Conservation (phyloP, 495 filamentous ascomycete species). For the Aspergillus egyptiacus region DNA sequence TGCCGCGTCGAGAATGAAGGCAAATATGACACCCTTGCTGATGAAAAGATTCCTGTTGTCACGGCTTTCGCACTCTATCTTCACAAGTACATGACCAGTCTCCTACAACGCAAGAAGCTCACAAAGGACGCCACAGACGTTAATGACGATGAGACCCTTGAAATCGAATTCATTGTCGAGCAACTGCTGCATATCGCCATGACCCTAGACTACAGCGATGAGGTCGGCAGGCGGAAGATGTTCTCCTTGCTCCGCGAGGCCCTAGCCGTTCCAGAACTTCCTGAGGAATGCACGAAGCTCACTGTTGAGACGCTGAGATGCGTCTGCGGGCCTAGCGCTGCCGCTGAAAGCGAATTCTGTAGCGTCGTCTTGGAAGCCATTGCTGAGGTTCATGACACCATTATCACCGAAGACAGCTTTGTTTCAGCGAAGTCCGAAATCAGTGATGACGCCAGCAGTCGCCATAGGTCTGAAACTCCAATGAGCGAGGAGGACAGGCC, state of each 20-base stretch:
- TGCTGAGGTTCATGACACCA: constrained; percentile 91
- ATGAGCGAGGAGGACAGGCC: constrained; percentile 39
- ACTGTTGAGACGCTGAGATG: constrained; percentile 74
- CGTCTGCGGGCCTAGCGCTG: constrained; percentile 68
- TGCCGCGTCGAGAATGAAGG: constrained; percentile 65
- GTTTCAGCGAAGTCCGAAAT: constrained; percentile 84
- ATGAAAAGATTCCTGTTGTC: constrained; percentile 93
- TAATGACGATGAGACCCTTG: constrained; percentile 72
- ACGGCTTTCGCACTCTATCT: constrained; percentile 81
- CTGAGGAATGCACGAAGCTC: constrained; percentile 87
- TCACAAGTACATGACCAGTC: constrained; percentile 66
- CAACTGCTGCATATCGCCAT: constrained; percentile 89
- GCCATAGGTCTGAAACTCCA: constrained; percentile 38
- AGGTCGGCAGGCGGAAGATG: constrained; percentile 92
- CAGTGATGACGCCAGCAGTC: constrained; percentile 51
- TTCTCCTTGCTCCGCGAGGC: constrained; percentile 80
- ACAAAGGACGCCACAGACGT: constrained; percentile 51
- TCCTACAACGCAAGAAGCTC: constrained; percentile 63
- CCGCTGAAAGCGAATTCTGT: constrained; percentile 89
- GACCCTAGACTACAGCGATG: constrained; percentile 90
- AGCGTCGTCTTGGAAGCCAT: constrained; percentile 87
- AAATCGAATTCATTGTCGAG: constrained; percentile 91
- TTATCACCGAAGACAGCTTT: constrained; percentile 78
- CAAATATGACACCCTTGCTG: constrained; percentile 64
- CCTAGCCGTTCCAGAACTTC: constrained; percentile 77